Evolutionary conservation across 345 rosid species (phyloP), one percentile per base, ranked within the genome.

Genomic region (Orychophragmus violaceus): DNA sequence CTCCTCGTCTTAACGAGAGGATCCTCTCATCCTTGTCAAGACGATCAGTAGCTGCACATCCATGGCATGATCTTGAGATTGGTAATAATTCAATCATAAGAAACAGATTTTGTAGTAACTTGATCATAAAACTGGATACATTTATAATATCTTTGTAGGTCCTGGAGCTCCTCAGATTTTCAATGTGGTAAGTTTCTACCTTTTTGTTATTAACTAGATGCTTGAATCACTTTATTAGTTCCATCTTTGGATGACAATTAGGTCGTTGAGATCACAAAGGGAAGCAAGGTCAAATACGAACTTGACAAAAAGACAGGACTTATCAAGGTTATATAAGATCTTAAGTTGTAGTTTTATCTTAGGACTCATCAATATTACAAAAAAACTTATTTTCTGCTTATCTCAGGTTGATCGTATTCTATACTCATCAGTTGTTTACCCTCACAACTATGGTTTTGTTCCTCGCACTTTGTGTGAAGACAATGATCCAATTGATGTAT

Each of bases 1-100:
- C 79, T 41, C 95, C 98, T 35, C 81, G 79, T 17, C 73, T 90
- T 70, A 94, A 94, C 56, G 92, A 94, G 78, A 83, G 99, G 85
- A 90, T 94, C 68, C 96, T 94, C 56, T 94, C 99, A 2, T 84
- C 97, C 51, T 58, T 94, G 87, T 94, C 99, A 4, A 78, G 82
- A 76, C 81, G 99, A 74, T 90, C 96, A 12, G 95, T 90, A 36
- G 99, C 97, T 77, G 97, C 97, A 50, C 99, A 94, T 80, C 97
- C 99, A 32, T 94, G 97, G 99, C 99, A 94, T 79, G 99, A 94
- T 88, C 97, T 94, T 74, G 97, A 94, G 74, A 84, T 90, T 63
- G 99, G 99, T 90, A 82, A 4, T n/a, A n/a, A n/a, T n/a, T n/a
- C n/a, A n/a, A n/a, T n/a, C n/a, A n/a, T n/a, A 33, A 57, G 49